These are phyloP conservation scores for Suillus subaureus DNA, from an alignment of 768 basidiomycete genomes.

Conservation along the genomic window DNA sequence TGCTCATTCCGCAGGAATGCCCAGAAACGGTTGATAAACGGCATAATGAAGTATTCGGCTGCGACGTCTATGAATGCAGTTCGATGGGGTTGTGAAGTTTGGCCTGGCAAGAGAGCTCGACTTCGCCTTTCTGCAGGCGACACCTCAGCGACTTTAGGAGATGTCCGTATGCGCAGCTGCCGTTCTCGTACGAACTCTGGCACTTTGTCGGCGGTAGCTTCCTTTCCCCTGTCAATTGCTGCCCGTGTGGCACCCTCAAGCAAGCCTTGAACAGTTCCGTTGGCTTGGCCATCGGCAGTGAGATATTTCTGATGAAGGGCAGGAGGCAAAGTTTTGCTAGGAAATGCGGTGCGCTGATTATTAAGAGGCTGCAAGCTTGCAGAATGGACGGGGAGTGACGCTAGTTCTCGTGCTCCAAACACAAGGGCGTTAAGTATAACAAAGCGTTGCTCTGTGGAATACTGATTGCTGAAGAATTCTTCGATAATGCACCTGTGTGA, in stretches of 20 bases:
- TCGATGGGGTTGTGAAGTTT: conserved; percentile 10
- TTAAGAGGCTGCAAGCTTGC: conserved; percentile 34
- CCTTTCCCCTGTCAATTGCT: conserved; percentile 64
- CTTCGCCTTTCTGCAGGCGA: conserved; percentile 23
- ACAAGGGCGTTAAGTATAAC: conserved; percentile 86
- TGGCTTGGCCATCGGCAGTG: conserved; percentile 39
- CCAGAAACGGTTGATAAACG: conserved; percentile 95
- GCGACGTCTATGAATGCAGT: conserved; percentile 70
- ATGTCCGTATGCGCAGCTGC: conserved; percentile 62
- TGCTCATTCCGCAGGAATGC: conserved; percentile 86
- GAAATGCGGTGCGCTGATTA: conserved; percentile 54
- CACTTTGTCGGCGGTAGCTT: conserved; percentile 52
- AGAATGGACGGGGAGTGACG: conserved; percentile 42
- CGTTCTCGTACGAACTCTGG: conserved; percentile 74
- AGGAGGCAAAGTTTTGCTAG: conserved; percentile 78
- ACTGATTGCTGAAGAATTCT: conserved; percentile 93
- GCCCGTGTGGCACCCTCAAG: conserved; percentile 62
- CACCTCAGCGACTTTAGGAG: conserved; percentile 50
- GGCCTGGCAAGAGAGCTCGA: conserved; percentile 3
- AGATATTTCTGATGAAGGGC: conserved; percentile 72
- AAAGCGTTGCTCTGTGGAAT: conserved; percentile 84
- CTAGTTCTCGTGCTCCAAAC: conserved; percentile 83
- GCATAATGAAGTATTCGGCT: conserved; percentile 86
- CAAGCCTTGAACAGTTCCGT: conserved; percentile 53
- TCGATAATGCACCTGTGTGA: conserved; percentile 73